Conservation (phyloP, 305 asterid species). For the Andrographis paniculata region DNA sequence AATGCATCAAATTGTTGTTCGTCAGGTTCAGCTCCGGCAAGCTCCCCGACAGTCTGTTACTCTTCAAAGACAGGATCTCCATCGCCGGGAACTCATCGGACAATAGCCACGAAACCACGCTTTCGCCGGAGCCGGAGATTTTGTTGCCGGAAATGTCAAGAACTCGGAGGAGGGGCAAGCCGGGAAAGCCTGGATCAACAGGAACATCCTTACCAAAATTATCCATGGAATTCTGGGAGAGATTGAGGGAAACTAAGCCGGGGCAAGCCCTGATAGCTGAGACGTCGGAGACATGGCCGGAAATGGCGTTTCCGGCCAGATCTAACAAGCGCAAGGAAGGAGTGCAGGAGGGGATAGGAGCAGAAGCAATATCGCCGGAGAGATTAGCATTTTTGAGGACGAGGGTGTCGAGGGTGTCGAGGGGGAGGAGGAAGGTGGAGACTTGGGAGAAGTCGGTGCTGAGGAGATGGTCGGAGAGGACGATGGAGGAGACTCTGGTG, state of each 20-base stretch:
- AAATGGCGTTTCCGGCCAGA: conserved; percentile 69
- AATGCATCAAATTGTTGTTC: conserved; percentile 38
- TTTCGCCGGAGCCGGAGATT: conserved; percentile 53
- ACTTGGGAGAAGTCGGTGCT: conserved; percentile 40
- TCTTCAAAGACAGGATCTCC: conserved; percentile 48
- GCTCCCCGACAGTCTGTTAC: conserved; percentile 43
- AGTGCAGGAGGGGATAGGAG: conserved; percentile 37
- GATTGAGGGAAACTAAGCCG: conserved; percentile 43
- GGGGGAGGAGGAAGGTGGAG: conserved; percentile 33
- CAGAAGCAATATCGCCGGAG: conserved; percentile 43
- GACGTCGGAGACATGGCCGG: conserved; percentile 64
- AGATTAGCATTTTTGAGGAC: conserved; percentile 44
- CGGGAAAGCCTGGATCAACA: conserved; percentile 11
- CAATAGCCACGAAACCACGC: conserved; percentile 47
- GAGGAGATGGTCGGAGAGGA: conserved; percentile 44
- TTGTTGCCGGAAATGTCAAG: conserved; percentile 84
- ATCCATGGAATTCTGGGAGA: conserved; percentile 57
- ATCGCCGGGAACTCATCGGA: conserved; percentile 45
- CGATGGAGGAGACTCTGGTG: conserved; percentile 49
- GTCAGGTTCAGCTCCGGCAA: conserved; percentile 34
- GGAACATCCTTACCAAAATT: conserved; percentile 19
- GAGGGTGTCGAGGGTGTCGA: conserved; percentile 48
- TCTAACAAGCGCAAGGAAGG: conserved; percentile 35
- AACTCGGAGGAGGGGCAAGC: conserved; percentile 25
- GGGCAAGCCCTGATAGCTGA: conserved; percentile 48